phyloP scores from a whole-genome alignment of 2,329 filamentous ascomycete species.

The Stagonosporopsis tanaceti region DNA sequence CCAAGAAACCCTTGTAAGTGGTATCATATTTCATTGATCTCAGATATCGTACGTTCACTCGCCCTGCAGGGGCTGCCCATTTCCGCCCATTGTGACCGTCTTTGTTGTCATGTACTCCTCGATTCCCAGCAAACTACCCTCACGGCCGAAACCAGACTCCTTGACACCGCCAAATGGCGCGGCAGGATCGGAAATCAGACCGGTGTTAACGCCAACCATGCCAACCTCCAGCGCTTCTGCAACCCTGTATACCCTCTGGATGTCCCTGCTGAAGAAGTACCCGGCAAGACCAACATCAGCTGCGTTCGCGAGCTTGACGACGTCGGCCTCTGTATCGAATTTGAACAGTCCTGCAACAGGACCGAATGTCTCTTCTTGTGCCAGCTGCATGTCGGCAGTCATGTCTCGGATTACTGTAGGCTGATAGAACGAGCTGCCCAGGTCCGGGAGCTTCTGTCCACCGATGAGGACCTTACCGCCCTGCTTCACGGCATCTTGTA shows the following conservation, averaged over 20 bases:
- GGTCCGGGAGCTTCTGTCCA: slow-evolving; percentile 74
- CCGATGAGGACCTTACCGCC: slow-evolving; percentile 47
- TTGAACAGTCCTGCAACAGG: slow-evolving; percentile 90
- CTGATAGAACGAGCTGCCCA: slow-evolving; percentile 87
- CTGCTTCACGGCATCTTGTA: slow-evolving; percentile 45
- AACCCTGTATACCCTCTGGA: slow-evolving; percentile 66
- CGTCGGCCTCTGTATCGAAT: slow-evolving; percentile 89
- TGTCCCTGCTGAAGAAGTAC: slow-evolving; percentile 82
- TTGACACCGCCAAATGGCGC: slow-evolving; percentile 60
- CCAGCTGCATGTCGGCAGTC: slow-evolving; percentile 83
- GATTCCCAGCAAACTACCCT: slow-evolving; percentile 60
- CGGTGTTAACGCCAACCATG: slow-evolving; percentile 75
- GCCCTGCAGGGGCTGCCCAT: slow-evolving; percentile 65
- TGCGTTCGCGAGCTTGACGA: slow-evolving; percentile 81
- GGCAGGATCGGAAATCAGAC: slow-evolving; percentile 58
- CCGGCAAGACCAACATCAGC: slow-evolving; percentile 88
- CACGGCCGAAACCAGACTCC: slow-evolving; percentile 60
- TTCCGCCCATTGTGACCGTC: slow-evolving; percentile 66
- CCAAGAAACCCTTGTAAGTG: not conserved
- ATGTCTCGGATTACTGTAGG: slow-evolving; percentile 90
- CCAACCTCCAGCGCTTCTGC: slow-evolving; percentile 78
- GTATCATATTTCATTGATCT: not conserved
- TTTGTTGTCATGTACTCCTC: slow-evolving; percentile 59
- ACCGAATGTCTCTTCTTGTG: slow-evolving; percentile 92
- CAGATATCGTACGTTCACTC: slow-evolving; percentile 1